Evolutionary conservation across 306 rosid genomes (phyloP).

Genomic region (Dicorynia guianensis): DNA sequence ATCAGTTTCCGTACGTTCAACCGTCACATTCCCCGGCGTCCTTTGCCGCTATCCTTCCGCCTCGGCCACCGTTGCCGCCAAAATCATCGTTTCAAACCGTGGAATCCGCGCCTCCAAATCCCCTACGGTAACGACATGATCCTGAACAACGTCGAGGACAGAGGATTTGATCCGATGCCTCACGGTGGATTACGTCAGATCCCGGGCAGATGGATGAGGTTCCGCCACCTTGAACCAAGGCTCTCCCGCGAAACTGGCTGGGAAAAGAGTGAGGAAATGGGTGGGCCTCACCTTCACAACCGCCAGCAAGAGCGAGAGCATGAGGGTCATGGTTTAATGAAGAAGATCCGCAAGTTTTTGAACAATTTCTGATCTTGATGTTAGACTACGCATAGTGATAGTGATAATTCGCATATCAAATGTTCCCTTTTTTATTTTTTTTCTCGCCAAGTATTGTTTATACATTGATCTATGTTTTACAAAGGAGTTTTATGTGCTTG

Average conservation of each 20-base stretch:
- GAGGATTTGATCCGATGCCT: slow-evolving; percentile 3
- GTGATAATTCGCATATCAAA: background rate
- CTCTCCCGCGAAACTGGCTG: slow-evolving; percentile 31
- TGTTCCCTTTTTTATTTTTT: background rate
- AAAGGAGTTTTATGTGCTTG: slow-evolving; percentile 23
- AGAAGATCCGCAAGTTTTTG: slow-evolving; percentile 74
- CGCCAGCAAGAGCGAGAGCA: background rate
- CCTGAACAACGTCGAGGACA: slow-evolving; percentile 9
- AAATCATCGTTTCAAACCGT: slow-evolving; percentile 36
- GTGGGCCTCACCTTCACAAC: slow-evolving; percentile 33
- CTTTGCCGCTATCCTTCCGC: slow-evolving; percentile 46
- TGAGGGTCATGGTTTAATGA: slow-evolving; percentile 44
- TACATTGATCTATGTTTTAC: background rate
- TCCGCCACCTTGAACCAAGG: slow-evolving; percentile 41
- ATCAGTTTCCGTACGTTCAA: slow-evolving; percentile 56
- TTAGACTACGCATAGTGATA: background rate
- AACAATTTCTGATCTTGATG: slow-evolving; percentile 45
- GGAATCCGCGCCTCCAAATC: slow-evolving; percentile 44
- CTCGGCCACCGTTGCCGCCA: slow-evolving; percentile 54
- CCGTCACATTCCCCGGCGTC: slow-evolving; percentile 54
- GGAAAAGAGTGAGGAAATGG: slow-evolving; percentile 33
- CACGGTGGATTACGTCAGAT: slow-evolving; percentile 37
- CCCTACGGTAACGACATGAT: slow-evolving; percentile 53
- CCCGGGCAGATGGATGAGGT: slow-evolving; percentile 45
- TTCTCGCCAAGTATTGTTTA: background rate